These are phyloP conservation scores for Phalaenopsis equestris DNA, from an alignment of 106 monocot genomes.

Conservation along the genomic window DNA sequence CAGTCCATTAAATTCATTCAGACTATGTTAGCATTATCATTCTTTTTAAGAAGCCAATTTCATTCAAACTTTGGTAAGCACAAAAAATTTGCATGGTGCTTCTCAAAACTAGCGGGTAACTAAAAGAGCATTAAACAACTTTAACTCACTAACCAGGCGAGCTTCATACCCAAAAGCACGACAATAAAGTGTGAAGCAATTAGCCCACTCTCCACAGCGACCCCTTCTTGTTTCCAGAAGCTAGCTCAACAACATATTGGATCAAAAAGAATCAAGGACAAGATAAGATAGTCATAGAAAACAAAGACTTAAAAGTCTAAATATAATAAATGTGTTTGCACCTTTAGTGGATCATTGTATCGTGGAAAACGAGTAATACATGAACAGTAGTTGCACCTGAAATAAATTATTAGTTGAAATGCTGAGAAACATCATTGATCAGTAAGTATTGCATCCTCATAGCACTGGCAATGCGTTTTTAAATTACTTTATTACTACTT, in stretches of 20 bases:
- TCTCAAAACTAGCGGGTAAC: background rate
- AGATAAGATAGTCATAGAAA: background rate
- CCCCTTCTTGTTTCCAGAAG: constrained; percentile 93
- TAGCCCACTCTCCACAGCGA: constrained; percentile 98
- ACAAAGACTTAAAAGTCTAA: background rate
- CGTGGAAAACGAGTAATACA: constrained; percentile 76
- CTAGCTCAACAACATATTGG: constrained; percentile 30
- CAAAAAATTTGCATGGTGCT: background rate
- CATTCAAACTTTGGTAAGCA: background rate
- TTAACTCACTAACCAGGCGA: constrained; percentile 59
- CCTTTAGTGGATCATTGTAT: constrained; percentile 85
- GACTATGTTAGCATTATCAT: constrained; percentile 1
- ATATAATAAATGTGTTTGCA: background rate
- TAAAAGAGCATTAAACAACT: background rate
- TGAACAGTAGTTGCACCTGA: constrained; percentile 67
- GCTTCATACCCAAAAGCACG: constrained; percentile 88
- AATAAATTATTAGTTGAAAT: constrained; percentile 5
- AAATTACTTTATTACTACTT: background rate
- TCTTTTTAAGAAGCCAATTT: background rate
- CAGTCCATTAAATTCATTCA: background rate
- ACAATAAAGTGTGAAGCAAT: constrained; percentile 94
- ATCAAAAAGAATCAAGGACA: constrained; percentile 4
- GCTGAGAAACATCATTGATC: background rate
- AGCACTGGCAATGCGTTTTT: background rate
- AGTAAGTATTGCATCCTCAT: background rate